A percentile compares a stretch with the other conserved stretches of the same genome.
These are phyloP conservation scores for Diplocarpon rosae DNA, from an alignment of 2,329 filamentous ascomycete species.

Conservation along the genomic window DNA sequence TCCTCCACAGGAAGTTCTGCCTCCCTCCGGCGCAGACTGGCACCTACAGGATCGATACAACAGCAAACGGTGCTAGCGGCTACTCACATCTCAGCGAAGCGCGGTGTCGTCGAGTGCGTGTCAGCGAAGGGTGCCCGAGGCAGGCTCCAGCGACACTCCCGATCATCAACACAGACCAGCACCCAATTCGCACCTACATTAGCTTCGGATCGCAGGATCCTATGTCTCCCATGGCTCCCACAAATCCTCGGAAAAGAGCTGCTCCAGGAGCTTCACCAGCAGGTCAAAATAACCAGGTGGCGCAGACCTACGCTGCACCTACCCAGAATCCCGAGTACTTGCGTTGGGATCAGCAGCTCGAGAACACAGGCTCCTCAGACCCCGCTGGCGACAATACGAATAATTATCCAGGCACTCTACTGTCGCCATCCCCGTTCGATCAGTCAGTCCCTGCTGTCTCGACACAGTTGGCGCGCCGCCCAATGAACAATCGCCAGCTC, in stretches of 20 bases:
- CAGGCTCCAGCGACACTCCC: constrained; percentile 26
- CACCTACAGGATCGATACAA: constrained; percentile 12
- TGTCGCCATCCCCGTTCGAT: constrained; percentile 20
- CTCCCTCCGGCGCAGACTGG: constrained; percentile 13
- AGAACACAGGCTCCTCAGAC: constrained; percentile 28
- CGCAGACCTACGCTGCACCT: constrained; percentile 36
- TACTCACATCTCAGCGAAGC: constrained; percentile 2
- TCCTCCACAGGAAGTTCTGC: constrained; percentile 9
- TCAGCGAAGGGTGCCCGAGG: constrained; percentile 13
- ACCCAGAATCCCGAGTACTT: constrained; percentile 41
- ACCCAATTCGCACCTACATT: not conserved
- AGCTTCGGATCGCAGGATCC: constrained; percentile 8
- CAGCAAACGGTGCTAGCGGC: constrained; percentile 5
- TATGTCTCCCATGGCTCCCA: constrained; percentile 28
- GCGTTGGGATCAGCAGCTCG: constrained; percentile 37
- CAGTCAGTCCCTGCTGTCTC: constrained; percentile 17
- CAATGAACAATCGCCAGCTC: constrained; percentile 25
- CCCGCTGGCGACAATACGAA: constrained; percentile 24
- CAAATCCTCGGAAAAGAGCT: constrained; percentile 56
- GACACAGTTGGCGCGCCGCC: constrained; percentile 27
- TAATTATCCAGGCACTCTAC: constrained; percentile 13
- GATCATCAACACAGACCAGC: not conserved
- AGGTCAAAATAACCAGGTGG: constrained; percentile 40
- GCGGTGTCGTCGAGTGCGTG: constrained; percentile 10
- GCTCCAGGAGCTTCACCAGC: constrained; percentile 62